Percentiles rank a stretch among this genome's conserved stretches.
These are phyloP conservation scores for Corynascus novoguineensis DNA, from an alignment of 495 filamentous ascomycete genomes.

Conservation along the genomic window DNA sequence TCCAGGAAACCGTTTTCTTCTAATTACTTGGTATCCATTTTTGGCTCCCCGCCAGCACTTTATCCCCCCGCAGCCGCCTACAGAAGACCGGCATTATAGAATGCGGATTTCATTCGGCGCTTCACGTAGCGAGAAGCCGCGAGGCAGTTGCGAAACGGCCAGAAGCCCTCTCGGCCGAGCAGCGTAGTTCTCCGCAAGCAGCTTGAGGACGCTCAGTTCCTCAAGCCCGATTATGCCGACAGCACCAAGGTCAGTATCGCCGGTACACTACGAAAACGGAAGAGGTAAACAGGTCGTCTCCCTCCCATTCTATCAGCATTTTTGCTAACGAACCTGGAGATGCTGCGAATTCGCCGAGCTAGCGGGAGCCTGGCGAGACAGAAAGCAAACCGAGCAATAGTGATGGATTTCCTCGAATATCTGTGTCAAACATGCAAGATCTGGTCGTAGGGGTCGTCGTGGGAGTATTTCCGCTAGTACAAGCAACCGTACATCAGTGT, in stretches of 20 bases:
- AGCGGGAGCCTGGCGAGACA: constrained; percentile 17
- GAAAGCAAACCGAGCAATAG: constrained; percentile 20
- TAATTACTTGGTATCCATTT: too few species aligned
- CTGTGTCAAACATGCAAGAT: constrained; percentile 23
- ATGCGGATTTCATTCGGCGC: too few species aligned
- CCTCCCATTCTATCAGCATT: neutral
- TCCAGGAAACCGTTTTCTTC: constrained; percentile 7
- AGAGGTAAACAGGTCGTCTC: neutral
- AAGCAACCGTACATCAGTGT: constrained; percentile 23
- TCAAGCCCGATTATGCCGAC: neutral
- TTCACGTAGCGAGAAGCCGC: too few species aligned
- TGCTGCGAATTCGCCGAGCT: neutral
- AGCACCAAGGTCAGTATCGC: too few species aligned
- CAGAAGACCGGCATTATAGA: too few species aligned
- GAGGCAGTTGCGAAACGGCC: too few species aligned
- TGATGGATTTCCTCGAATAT: constrained; percentile 24
- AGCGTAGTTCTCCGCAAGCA: too few species aligned
- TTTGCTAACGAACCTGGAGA: constrained; percentile 1
- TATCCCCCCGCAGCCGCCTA: too few species aligned
- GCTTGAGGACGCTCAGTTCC: too few species aligned
- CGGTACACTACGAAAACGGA: too few species aligned
- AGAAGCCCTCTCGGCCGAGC: too few species aligned
- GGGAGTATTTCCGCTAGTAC: constrained; percentile 26
- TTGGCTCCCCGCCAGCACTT: too few species aligned
- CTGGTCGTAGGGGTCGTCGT: constrained; percentile 10